Conservation (phyloP, 2,329 filamentous ascomycete species). For the Penicillium sp. region DNA sequence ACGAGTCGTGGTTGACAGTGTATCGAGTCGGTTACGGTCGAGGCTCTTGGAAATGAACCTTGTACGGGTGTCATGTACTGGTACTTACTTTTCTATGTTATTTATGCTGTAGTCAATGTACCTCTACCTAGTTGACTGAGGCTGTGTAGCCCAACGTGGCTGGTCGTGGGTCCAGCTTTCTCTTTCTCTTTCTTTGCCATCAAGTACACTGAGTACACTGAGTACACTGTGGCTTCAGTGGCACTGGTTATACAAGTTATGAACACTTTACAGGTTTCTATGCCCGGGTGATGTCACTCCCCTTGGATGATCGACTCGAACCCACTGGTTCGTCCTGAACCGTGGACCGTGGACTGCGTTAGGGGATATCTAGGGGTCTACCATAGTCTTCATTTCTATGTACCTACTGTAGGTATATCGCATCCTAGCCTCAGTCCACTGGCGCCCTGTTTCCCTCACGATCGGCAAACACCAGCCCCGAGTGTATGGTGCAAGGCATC, state of each 20-base stretch:
- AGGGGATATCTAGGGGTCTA: background rate
- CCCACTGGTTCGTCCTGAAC: background rate
- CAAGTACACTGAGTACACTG: too few relatives aligned
- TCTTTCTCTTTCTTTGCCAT: too few relatives aligned
- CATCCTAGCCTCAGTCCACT: background rate
- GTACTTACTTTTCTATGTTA: slow-evolving; percentile 1
- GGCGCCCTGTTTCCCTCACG: background rate
- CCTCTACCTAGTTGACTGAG: slow-evolving; percentile 18
- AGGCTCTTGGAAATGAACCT: slow-evolving; percentile 23
- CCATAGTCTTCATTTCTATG: background rate
- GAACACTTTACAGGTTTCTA: background rate
- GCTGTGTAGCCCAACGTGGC: slow-evolving; percentile 24
- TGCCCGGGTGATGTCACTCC: slow-evolving; percentile 5
- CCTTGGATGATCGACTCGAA: background rate
- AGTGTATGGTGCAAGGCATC: background rate
- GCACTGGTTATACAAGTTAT: background rate
- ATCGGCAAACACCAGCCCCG: background rate
- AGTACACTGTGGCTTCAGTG: too few relatives aligned
- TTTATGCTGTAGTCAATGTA: background rate
- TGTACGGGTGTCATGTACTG: slow-evolving; percentile 8
- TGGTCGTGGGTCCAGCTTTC: slow-evolving; percentile 16
- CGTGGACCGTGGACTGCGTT: background rate
- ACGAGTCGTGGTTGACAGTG: background rate
- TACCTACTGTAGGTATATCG: too few relatives aligned
- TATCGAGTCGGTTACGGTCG: slow-evolving; percentile 15